phyloP scores from a whole-genome alignment of 345 rosid genomes.

The rapeseed (Brassica napus) region DNA sequence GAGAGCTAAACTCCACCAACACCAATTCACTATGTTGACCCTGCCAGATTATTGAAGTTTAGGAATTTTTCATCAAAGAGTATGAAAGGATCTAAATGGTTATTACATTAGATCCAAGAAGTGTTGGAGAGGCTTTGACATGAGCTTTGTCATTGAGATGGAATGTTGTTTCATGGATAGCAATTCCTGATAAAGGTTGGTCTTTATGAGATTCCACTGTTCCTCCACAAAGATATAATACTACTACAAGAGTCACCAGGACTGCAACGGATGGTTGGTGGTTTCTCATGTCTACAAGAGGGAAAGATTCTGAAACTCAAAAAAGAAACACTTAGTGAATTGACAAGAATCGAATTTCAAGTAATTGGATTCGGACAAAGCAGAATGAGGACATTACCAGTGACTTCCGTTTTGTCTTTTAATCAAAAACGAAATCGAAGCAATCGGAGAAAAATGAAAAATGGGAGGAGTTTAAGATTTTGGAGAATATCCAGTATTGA shows the following conservation, averaged over 20 bases:
- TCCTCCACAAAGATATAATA: conserved; percentile 21
- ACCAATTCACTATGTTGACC: conserved; percentile 63
- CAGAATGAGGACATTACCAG: background rate
- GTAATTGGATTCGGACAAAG: background rate
- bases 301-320: conserved; percentile 6
- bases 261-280: background rate
- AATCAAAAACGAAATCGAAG: background rate
- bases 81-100: background rate
- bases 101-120: conserved; percentile 55
- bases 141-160: conserved; percentile 46
- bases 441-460: background rate
- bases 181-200: conserved; percentile 61
- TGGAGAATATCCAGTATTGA: background rate
- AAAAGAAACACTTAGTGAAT: background rate
- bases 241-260: conserved; percentile 26
- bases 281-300: conserved; percentile 15
- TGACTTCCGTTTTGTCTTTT: background rate
- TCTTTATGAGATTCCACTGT: conserved; percentile 53
- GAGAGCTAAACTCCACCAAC: conserved; percentile 48
- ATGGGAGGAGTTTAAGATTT: background rate
- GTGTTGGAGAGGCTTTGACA: conserved; percentile 53
- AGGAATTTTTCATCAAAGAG: background rate
- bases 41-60: conserved; percentile 24
- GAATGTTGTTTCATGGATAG: conserved; percentile 44
- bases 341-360: background rate